phyloP scores from a whole-genome alignment of 2,329 filamentous ascomycete species.

The Phyllosticta citrichinensis region DNA sequence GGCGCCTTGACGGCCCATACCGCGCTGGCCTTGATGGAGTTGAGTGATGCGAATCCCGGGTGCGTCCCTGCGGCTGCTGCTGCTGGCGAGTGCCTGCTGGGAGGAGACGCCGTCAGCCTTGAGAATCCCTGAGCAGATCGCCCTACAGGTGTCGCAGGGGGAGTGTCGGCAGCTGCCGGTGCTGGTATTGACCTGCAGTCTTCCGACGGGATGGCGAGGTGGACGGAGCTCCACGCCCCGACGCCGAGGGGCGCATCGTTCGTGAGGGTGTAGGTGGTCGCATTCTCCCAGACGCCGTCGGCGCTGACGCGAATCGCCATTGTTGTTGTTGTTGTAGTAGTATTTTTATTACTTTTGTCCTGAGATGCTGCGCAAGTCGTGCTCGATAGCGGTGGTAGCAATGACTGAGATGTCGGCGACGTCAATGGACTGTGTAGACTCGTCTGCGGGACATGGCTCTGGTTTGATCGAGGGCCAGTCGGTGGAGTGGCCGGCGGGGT shows the following conservation, averaged over 20 bases:
- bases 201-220: slow-evolving; percentile 18
- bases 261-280: slow-evolving; percentile 11
- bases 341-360: background rate
- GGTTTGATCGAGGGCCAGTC: slow-evolving; percentile 1
- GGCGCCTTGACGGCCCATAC: slow-evolving; percentile 26
- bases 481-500: slow-evolving; percentile 7
- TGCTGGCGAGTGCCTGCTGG: background rate
- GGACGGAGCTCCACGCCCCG: slow-evolving; percentile 29
- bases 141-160: slow-evolving; percentile 8
- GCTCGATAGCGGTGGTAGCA: background rate
- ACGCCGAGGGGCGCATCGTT: slow-evolving; percentile 21
- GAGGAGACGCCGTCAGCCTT: background rate
- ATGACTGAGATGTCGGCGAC: background rate
- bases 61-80: slow-evolving; percentile 11
- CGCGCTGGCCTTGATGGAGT: slow-evolving; percentile 8
- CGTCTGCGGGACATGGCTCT: background rate
- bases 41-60: background rate
- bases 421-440: background rate
- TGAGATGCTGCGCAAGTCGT: background rate
- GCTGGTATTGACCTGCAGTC: background rate
- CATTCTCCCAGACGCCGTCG: slow-evolving; percentile 6
- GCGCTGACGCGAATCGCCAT: background rate
- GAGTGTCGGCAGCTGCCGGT: background rate
- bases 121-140: background rate
- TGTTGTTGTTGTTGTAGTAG: background rate